Evolutionary conservation across 495 filamentous ascomycete genomes (phyloP).

Genomic region (Pseudoneurospora amorphoporcata): DNA sequence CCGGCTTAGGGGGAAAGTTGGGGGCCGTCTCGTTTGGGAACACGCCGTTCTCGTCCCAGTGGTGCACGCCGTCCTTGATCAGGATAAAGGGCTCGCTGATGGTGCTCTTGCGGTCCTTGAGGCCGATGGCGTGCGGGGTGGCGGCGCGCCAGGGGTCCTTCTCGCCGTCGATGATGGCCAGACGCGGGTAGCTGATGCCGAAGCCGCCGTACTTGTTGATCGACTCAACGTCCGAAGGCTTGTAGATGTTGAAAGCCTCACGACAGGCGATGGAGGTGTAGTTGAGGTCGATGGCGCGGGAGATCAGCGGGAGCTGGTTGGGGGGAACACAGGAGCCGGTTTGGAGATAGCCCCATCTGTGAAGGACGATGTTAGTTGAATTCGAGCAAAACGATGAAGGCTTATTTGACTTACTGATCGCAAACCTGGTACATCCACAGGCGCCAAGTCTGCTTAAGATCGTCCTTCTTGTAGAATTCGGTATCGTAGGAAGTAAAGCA

Average conservation of each 20-base stretch:
- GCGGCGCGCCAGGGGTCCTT: conserved; percentile 62
- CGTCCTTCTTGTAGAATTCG: conserved; percentile 40
- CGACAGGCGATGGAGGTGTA: conserved; percentile 45
- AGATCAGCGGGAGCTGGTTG: conserved; percentile 51
- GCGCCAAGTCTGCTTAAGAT: conserved; percentile 39
- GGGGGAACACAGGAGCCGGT: conserved; percentile 53
- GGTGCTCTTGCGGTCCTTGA: conserved; percentile 39
- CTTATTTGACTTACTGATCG: conserved; percentile 27
- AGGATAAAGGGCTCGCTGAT: conserved; percentile 50
- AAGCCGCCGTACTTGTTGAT: conserved; percentile 67
- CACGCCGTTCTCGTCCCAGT: conserved; percentile 65
- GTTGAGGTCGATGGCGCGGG: conserved; percentile 47
- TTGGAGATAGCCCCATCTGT: conserved; percentile 60
- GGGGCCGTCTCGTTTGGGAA: conserved; percentile 48
- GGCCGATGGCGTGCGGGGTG: conserved; percentile 47
- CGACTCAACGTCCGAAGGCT: conserved; percentile 39
- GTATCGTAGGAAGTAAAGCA: conserved; percentile 46
- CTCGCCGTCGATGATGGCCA: conserved; percentile 59
- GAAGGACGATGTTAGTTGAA: conserved; percentile 11
- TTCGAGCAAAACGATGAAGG: background rate
- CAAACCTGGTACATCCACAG: conserved; percentile 51
- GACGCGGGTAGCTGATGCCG: conserved; percentile 49
- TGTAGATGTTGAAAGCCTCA: conserved; percentile 52
- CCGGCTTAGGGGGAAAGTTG: conserved; percentile 41
- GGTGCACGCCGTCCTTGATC: conserved; percentile 54